Evolutionary conservation across 257 asterid species (phyloP), one percentile per base, ranked within the genome.

Genomic region (Jacaranda mimosifolia): DNA sequence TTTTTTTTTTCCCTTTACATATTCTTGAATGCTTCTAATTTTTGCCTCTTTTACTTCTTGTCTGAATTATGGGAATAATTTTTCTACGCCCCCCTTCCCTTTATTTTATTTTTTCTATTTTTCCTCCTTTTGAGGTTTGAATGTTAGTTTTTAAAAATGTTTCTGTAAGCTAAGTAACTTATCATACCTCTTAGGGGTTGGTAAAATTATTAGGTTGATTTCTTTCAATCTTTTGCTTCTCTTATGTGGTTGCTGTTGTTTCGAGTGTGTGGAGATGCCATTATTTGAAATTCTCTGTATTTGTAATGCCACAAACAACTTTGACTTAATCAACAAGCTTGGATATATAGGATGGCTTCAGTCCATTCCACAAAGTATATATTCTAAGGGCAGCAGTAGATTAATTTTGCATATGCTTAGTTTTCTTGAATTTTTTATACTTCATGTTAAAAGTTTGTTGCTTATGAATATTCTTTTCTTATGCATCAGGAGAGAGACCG

Each of bases 161-260:
- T n/a, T n/a, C n/a, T n/a, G n/a, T n/a, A n/a, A n/a, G n/a, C n/a
- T n/a, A n/a, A n/a, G n/a, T n/a, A n/a, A n/a, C n/a, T n/a, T n/a
- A n/a, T n/a, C n/a, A n/a, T 43, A 43, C 62, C 42, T 63, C 52
- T 39, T 9, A 4, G 46, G 59, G 19, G 40, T 36, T 42, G 53
- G 55, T 62, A 35, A 57, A 40, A 26, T 51, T 51, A 32, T 63
- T 81, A 81, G 49, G 70, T 63, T 63, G 52, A 59, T 63, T 70
- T 75, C 62, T 48, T 62, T 71, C 45, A 77, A 56, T 68, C 13
- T 51, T 59, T 48, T 52, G 65, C 45, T 51, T 59, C 32, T 63
- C 15, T 26, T 48, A 12, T 32, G 36, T 63, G 64, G 38, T 73
- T 73, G 70, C 48, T 43, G 26, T 57, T 39, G 45, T 19, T 62